Evolutionary conservation across 1,139 yeast species (phyloP).

Genomic region (Trichomonascaceae sp.): DNA sequence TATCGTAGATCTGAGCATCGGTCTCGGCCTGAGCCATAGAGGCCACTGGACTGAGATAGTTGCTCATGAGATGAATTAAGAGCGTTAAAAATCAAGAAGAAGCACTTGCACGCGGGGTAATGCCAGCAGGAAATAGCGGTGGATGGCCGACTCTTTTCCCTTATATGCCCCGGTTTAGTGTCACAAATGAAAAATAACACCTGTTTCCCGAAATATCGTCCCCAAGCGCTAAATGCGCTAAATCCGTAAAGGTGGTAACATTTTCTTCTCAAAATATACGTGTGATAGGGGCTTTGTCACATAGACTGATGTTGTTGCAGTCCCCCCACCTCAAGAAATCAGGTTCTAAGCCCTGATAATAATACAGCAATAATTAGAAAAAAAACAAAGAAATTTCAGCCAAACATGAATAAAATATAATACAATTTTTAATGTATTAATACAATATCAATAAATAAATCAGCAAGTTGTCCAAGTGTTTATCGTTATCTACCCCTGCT

Average conservation of each 20-base stretch:
- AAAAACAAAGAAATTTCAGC: not conserved
- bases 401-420: too few species aligned
- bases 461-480: too few species aligned
- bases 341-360: not conserved
- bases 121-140: too few species aligned
- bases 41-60: not conserved
- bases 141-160: too few species aligned
- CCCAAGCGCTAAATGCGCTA: not conserved
- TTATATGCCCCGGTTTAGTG: not conserved
- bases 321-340: not conserved
- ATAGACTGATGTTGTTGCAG: not conserved
- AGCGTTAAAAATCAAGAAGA: not conserved
- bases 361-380: not conserved
- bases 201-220: not conserved
- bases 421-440: too few species aligned
- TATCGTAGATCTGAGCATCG: not conserved
- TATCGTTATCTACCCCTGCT: not conserved
- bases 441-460: not conserved
- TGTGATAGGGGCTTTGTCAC: not conserved
- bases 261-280: not conserved
- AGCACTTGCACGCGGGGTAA: too few species aligned
- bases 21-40: conserved; percentile 2
- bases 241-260: not conserved
- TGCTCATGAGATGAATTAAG: conserved; percentile 2
- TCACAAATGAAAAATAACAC: not conserved